Percentiles rank a stretch among this genome's conserved stretches.
These are phyloP conservation scores for Elsinoe australis DNA, from an alignment of 2,329 filamentous ascomycete genomes.

Conservation along the genomic window DNA sequence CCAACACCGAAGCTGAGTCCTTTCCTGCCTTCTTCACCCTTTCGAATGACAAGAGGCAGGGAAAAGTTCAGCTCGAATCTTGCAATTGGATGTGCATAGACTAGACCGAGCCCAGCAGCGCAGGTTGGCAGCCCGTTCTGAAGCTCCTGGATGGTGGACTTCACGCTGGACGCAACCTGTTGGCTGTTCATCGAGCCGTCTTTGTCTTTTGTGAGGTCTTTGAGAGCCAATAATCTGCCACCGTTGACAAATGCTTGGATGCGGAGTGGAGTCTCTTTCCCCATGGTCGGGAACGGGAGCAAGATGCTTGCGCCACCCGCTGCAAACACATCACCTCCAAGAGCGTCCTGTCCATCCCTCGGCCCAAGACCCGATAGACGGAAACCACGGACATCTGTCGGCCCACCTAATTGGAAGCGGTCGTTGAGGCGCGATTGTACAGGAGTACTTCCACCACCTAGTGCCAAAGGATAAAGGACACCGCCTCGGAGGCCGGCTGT, in stretches of 20 bases:
- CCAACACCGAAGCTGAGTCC: conserved; percentile 93
- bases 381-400: conserved; percentile 91
- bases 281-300: conserved; percentile 72
- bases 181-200: conserved; percentile 42
- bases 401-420: conserved; percentile 88
- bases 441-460: conserved; percentile 49
- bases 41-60: conserved; percentile 71
- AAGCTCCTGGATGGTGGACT: conserved; percentile 60
- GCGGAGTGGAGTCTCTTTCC: conserved; percentile 74
- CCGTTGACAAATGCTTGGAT: conserved; percentile 89
- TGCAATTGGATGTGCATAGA: conserved; percentile 90
- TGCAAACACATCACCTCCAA: conserved; percentile 87
- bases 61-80: conserved; percentile 95
- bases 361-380: conserved; percentile 82
- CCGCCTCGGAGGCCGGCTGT: conserved; percentile 76
- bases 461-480: conserved; percentile 70
- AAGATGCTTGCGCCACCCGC: conserved; percentile 82
- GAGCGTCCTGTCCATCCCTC: conserved; percentile 73
- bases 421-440: conserved; percentile 78
- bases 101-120: conserved; percentile 78
- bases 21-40: conserved; percentile 81
- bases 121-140: conserved; percentile 71
- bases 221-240: conserved; percentile 72
- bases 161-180: conserved; percentile 49
- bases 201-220: conserved; percentile 38